phyloP scores from a whole-genome alignment of 2,329 filamentous ascomycete genomes.

The Malbranchea zuffiana region DNA sequence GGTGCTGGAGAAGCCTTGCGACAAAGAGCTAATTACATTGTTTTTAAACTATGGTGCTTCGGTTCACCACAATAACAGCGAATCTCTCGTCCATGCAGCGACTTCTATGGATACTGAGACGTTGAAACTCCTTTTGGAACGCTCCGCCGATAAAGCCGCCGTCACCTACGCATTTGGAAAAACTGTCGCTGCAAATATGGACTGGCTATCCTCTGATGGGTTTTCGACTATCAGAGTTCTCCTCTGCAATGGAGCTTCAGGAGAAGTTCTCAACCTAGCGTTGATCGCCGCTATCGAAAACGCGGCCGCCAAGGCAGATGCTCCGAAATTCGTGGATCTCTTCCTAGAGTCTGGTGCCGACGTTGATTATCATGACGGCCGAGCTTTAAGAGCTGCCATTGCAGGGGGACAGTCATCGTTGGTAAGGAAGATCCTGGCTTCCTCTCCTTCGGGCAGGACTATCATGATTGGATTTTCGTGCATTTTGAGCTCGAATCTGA shows the following conservation, averaged over 20 bases:
- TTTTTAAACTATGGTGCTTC: slow-evolving; percentile 45
- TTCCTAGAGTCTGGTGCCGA: slow-evolving; percentile 31
- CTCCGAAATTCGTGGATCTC: slow-evolving; percentile 36
- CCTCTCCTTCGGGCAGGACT: slow-evolving; percentile 27
- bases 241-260: slow-evolving; percentile 25
- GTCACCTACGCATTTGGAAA: slow-evolving; percentile 14
- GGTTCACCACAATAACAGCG: slow-evolving; percentile 45
- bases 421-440: slow-evolving; percentile 7
- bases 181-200: slow-evolving; percentile 6
- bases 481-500: slow-evolving; percentile 43
- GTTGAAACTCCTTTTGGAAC: slow-evolving; percentile 13
- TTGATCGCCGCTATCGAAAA: slow-evolving; percentile 40
- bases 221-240: slow-evolving; percentile 40
- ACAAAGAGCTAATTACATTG: slow-evolving; percentile 35
- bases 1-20: slow-evolving; percentile 14
- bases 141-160: slow-evolving; percentile 8
- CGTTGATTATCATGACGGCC: slow-evolving; percentile 44
- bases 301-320: slow-evolving; percentile 29
- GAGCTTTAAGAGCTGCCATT: slow-evolving; percentile 42
- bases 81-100: slow-evolving; percentile 34
- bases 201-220: slow-evolving; percentile 42
- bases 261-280: slow-evolving; percentile 36
- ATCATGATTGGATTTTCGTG: slow-evolving; percentile 46
- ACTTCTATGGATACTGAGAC: slow-evolving; percentile 11
- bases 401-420: slow-evolving; percentile 41